phyloP scores from a whole-genome alignment of 192 early-diverging fungal species.

The Mortierella claussenii region DNA sequence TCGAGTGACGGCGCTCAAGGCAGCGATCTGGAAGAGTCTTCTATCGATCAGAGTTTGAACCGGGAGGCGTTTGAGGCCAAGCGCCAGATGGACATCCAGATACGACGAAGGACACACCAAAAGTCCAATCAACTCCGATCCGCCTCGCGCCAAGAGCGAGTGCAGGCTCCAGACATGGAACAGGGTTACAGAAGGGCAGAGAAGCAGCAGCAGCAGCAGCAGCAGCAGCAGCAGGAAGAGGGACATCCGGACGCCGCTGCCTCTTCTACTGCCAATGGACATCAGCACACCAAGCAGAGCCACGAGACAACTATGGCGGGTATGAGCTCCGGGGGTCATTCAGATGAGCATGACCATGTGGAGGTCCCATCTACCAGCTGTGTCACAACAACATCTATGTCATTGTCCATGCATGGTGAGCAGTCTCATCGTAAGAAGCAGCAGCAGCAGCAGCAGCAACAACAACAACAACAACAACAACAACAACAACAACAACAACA shows the following conservation, averaged over 20 bases:
- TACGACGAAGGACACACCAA: slow-evolving; percentile 4
- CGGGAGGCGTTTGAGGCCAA: slow-evolving; percentile 13
- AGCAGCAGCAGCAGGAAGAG: slow-evolving; percentile 3
- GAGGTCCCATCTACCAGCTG: slow-evolving; percentile 49
- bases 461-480: slow-evolving; percentile 5
- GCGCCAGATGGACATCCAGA: slow-evolving; percentile 15
- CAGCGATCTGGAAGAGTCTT: slow-evolving; percentile 15
- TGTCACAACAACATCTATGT: slow-evolving; percentile 39
- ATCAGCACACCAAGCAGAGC: too few relatives aligned
- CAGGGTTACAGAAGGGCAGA: background rate
- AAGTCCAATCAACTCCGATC: background rate
- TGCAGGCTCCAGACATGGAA: background rate
- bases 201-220: background rate
- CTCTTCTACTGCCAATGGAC: too few relatives aligned
- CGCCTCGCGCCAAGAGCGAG: background rate
- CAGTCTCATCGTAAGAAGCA: slow-evolving; percentile 7
- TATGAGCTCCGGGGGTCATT: slow-evolving; percentile 39
- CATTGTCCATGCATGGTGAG: slow-evolving; percentile 41
- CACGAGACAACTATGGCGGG: slow-evolving; percentile 51
- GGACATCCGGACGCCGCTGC: too few relatives aligned
- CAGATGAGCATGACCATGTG: slow-evolving; percentile 48
- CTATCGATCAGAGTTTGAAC: slow-evolving; percentile 24
- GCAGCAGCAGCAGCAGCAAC: slow-evolving; percentile 15
- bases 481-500: background rate
- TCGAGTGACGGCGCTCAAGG: background rate